Conservation (phyloP, 2,329 filamentous ascomycete species). For the Botrytis byssoidea region DNA sequence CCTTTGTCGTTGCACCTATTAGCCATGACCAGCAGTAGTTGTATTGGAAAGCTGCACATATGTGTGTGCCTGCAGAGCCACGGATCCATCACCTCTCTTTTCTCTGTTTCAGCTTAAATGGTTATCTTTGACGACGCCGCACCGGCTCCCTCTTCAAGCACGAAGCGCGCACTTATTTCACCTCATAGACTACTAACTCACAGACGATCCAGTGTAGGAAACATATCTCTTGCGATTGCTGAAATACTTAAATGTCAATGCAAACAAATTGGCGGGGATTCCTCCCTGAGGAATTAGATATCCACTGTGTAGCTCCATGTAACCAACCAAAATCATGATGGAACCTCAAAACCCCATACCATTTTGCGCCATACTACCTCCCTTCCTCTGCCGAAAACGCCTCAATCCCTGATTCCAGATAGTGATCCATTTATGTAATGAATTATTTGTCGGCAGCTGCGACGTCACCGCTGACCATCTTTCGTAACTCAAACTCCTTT, state of each 20-base stretch:
- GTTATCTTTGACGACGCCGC: not conserved
- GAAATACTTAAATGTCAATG: not conserved
- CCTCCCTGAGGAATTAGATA: not conserved
- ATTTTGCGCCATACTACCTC: not conserved
- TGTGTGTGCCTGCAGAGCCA: not conserved
- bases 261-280: not conserved
- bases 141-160: not conserved
- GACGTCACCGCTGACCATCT: conserved; percentile 62
- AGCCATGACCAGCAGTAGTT: not conserved
- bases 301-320: not conserved
- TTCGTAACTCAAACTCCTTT: conserved; percentile 85
- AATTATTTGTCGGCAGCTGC: conserved; percentile 23
- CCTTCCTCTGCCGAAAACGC: not conserved
- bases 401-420: not conserved
- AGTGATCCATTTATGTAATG: conserved; percentile 5
- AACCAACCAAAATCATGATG: conserved; percentile 7
- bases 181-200: not conserved
- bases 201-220: not conserved
- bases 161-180: not conserved
- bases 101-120: not conserved
- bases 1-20: not conserved
- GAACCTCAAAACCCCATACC: not conserved
- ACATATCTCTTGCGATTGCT: conserved; percentile 7
- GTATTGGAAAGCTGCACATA: not conserved
- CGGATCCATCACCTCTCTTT: no score